Base-by-base conservation (phyloP, 805 yeast species). In the Wickerhamomyces bisporus region DNA sequence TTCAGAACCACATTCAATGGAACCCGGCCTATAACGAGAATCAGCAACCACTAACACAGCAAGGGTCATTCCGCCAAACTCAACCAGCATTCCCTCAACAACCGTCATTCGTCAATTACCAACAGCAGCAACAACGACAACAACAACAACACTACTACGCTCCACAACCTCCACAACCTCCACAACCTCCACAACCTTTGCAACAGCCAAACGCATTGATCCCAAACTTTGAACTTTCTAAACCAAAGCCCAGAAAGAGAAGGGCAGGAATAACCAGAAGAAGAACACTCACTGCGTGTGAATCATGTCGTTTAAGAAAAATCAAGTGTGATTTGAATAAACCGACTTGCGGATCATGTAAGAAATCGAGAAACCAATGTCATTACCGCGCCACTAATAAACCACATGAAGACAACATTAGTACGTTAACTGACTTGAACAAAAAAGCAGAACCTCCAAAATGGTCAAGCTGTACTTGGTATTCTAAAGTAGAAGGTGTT, bases 281-380 rank as follows among this genome's bases (percentile, higher is more conserved):
- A 36, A 33, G 56, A 11, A 47, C 48, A 4, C 26, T 48, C 35
- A 42, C 45, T 27, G 73, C 74, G 1, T 70, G 75, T 43, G 49
- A 56, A 13, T 53, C 58, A 16, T 72, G 77, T 45, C 59, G 73
- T 12, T 51, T 59, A 38, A 61, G 64, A 53, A 73, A 71, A 52
- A 67, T 71, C 42, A 71, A 68, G 40, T 73, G 77, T 52, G 75
- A 72, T 48, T 64, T 71, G 40, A 48, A 34, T 9, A 63, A 58
- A 35, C 77, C 77, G 1, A 48, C 56, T 1, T 73, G 78, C 51
- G 70, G 72, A 1, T 41, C 61, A n/a, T 73, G 78, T 41, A 5
- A 20, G 4, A 51, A 47, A 33, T 42, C 34, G 19, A 43, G 43
- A 3, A 26, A 40, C 4, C 30, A 31, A 2, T 53, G 58, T 39